A percentile compares a stretch with the other conserved stretches of the same genome.
Evolutionary conservation across 148 eudicot genomes (phyloP).

Genomic region (Chenopodium quinoa): DNA sequence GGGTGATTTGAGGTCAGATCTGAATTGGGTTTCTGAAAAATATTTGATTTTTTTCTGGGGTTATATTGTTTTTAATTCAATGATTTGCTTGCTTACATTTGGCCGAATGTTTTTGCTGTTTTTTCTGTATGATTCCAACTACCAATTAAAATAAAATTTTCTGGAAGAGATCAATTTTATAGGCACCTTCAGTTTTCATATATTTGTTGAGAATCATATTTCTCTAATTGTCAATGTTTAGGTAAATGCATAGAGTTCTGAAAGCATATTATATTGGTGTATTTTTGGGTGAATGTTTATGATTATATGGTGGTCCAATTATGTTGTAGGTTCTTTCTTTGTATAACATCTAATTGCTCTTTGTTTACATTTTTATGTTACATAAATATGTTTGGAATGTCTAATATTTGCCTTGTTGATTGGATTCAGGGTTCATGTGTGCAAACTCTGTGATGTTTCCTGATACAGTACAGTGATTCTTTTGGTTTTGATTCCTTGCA

Average conservation of each 20-base stretch:
- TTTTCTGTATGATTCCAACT: neutral
- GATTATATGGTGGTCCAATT: constrained; percentile 13
- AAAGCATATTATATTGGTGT: neutral
- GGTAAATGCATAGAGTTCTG: neutral
- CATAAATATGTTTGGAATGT: neutral
- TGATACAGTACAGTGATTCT: constrained; percentile 14
- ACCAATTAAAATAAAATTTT: neutral
- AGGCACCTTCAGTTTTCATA: neutral
- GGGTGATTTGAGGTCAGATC: constrained; percentile 26
- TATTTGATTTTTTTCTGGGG: neutral
- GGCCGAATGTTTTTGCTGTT: neutral
- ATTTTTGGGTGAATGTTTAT: neutral
- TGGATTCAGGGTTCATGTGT: constrained; percentile 22
- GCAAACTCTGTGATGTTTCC: constrained; percentile 9
- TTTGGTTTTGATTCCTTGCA: constrained; percentile 12
- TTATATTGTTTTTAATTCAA: constrained; percentile 8
- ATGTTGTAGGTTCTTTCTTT: neutral
- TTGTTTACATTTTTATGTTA: neutral
- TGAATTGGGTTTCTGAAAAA: constrained; percentile 21
- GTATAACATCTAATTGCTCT: neutral
- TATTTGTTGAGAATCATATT: neutral
- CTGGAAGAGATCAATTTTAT: neutral
- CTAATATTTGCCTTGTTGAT: neutral
- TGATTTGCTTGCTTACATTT: constrained; percentile 13
- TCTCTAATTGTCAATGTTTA: neutral